Conservation (phyloP, 306 rosid species). For the Ormosia emarginata region DNA sequence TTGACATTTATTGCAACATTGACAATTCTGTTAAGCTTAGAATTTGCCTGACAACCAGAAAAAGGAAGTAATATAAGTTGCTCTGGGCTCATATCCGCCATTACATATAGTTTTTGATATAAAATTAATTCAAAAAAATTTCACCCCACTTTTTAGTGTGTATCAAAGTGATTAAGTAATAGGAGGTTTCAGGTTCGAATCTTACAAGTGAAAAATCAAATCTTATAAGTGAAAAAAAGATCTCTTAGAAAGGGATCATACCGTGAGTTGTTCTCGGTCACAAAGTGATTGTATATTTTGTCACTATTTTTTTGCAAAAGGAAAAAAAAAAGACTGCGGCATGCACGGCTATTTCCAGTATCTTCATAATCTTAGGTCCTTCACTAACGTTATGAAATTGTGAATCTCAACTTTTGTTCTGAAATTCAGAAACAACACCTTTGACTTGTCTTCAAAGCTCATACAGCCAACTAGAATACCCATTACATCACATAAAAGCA, state of each 20-base stretch:
- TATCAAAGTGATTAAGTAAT: too few species aligned
- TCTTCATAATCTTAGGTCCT: conserved; percentile 52
- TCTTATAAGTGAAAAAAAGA: too few species aligned
- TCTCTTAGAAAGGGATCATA: too few species aligned
- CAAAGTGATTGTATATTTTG: too few species aligned
- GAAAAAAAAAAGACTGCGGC: conserved; percentile 57
- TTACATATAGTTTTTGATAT: neutral
- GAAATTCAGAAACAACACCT: conserved; percentile 48
- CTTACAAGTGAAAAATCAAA: too few species aligned
- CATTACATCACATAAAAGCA: neutral
- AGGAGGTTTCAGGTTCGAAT: too few species aligned
- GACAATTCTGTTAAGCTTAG: neutral
- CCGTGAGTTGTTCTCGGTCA: too few species aligned
- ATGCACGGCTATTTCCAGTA: conserved; percentile 54
- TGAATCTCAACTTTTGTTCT: conserved; percentile 34
- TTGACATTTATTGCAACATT: too few species aligned
- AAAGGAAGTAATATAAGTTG: conserved; percentile 42
- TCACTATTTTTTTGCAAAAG: too few species aligned
- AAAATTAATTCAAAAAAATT: too few species aligned
- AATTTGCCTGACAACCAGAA: conserved; percentile 41
- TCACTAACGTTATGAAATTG: conserved; percentile 42
- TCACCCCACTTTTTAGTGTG: too few species aligned
- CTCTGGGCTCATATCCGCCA: conserved; percentile 67
- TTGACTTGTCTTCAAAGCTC: conserved; percentile 30
- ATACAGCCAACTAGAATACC: conserved; percentile 29